These are phyloP conservation scores for Orychophragmus violaceus DNA, from an alignment of 345 rosid species.

Conservation along the genomic window DNA sequence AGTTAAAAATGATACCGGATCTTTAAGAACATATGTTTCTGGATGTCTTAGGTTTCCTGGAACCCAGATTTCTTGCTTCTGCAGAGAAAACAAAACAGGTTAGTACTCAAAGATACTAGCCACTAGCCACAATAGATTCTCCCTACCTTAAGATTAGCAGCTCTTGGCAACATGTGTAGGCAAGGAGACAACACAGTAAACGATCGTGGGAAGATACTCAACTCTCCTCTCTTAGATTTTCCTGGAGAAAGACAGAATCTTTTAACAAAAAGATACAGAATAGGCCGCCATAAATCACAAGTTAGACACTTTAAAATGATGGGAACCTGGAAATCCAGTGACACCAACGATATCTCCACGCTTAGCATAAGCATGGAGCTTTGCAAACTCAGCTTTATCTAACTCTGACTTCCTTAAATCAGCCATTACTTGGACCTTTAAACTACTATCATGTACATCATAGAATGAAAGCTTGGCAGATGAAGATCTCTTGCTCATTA, in stretches of 20 bases:
- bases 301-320: not conserved
- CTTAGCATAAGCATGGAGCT: conserved; percentile 54
- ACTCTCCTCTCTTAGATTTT: conserved; percentile 73
- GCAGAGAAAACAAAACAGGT: conserved; percentile 11
- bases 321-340: conserved; percentile 84
- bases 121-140: not conserved
- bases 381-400: conserved; percentile 55
- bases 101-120: not conserved
- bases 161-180: conserved; percentile 78
- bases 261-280: not conserved
- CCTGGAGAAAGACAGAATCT: conserved; percentile 33
- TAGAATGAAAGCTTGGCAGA: conserved; percentile 73
- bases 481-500: conserved; percentile 76
- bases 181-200: conserved; percentile 64
- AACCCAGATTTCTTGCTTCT: conserved; percentile 55
- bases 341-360: conserved; percentile 89
- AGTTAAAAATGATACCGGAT: conserved; percentile 47
- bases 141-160: conserved; percentile 35
- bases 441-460: conserved; percentile 54
- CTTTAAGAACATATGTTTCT: conserved; percentile 61
- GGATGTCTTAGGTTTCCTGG: conserved; percentile 74
- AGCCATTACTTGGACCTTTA: conserved; percentile 80
- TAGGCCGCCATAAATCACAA: not conserved
- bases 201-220: conserved; percentile 63
- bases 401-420: conserved; percentile 71